Base-by-base conservation (phyloP, 306 rosid species). In the Neltuma alba region DNA sequence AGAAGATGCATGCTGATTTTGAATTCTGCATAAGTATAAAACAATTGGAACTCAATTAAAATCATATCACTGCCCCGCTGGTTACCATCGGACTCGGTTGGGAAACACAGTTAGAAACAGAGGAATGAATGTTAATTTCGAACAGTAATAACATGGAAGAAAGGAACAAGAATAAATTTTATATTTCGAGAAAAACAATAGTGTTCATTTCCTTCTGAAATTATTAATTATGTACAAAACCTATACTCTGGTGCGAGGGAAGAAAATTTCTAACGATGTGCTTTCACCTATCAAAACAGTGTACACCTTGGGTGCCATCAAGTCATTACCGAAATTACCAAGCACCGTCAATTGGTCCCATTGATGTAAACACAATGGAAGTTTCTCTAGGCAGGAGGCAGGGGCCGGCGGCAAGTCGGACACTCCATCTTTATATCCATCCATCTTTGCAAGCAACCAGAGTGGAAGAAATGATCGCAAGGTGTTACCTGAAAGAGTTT, bases 391-490 rank as follows among this genome's bases (percentile, higher is more conserved):
- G 96, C 98, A 7, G 99, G 94, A 8, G 99, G 99, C 72, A 93
- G 88, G 2, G 94, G 81, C 71, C 99, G 94, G 85, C 99, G 97
- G 76, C 99, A 95, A 62, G 99, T 95, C 4, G 99, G 99, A 86
- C 99, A 95, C 89, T 93, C 99, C 99, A 95, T 95, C 91, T 95
- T 95, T 80, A 93, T 87, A 86, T 95, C 99, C 99, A 95, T 95
- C 99, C 99, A 95, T 87, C 99, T 91, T 89, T 95, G 99, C 81
- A 95, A 89, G 77, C 99, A 95, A 62, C 96, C 94, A 10, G 98
- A 87, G 80, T 95, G 99, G 88, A 95, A 95, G 85, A 93, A 93
- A 89, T 95, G 99, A 79, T 95, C 99, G 54, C 99, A 95, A 20
- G 99, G 99, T 9, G 99, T 95, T 60, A 95, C 97, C 99, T 95